These are phyloP conservation scores for Oidium heveae DNA, from an alignment of 2,329 filamentous ascomycete species.

Conservation along the genomic window DNA sequence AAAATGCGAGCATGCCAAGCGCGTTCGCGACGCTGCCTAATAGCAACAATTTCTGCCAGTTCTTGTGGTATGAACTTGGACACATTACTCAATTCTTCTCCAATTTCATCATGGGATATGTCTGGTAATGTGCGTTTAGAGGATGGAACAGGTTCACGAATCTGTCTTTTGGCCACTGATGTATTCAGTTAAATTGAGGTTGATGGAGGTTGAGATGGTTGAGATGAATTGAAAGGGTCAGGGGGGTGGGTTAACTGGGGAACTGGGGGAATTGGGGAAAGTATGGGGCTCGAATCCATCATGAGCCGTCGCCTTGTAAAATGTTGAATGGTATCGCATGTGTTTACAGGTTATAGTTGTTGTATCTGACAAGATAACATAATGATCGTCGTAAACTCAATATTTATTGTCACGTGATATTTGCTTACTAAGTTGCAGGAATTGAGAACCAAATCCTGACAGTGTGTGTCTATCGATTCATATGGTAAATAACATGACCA, in stretches of 20 bases:
- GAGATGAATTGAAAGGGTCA: background rate
- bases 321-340: no score
- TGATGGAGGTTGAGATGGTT: background rate
- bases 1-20: background rate
- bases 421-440: no score
- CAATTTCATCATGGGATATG: background rate
- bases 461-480: no score
- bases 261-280: background rate
- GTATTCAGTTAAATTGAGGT: background rate
- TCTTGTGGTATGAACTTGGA: background rate
- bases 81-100: background rate
- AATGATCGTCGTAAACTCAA: no score
- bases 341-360: no score
- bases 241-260: background rate
- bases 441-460: no score
- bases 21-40: background rate
- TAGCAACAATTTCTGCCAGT: background rate
- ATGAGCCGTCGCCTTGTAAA: background rate
- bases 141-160: background rate
- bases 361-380: no score
- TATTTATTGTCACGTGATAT: no score
- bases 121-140: background rate
- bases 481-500: no score
- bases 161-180: background rate
- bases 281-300: background rate